Evolutionary conservation across 345 rosid genomes (phyloP).

Genomic region (Eucalyptus curtisii): DNA sequence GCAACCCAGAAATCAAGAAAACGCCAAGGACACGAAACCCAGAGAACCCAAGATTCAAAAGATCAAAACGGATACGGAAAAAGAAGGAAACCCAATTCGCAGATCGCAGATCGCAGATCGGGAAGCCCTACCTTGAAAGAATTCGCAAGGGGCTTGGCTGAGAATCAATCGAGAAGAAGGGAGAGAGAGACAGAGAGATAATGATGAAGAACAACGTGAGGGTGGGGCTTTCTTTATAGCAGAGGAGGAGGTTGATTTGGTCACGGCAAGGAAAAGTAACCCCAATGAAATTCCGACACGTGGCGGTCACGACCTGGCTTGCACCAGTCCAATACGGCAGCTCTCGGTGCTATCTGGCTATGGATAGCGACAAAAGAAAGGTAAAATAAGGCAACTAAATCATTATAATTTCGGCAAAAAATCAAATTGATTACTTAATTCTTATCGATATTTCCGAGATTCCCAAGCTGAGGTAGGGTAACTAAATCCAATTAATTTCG

Average conservation of each 20-base stretch:
- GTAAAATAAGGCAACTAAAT: background rate
- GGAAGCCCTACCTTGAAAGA: background rate
- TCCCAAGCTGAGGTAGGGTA: background rate
- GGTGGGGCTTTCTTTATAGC: background rate
- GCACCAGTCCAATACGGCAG: background rate
- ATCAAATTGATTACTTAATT: no score
- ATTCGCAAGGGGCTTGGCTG: background rate
- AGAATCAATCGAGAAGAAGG: background rate
- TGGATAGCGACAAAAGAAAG: background rate
- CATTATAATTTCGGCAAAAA: background rate
- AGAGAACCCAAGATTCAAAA: background rate
- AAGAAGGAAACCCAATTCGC: background rate
- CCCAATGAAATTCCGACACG: background rate
- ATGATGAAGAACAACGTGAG: background rate
- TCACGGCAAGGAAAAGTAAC: background rate
- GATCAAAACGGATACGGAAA: background rate
- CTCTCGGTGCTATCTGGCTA: background rate
- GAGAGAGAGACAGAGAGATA: background rate
- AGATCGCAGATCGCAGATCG: background rate
- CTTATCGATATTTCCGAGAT: background rate
- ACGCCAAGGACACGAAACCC: background rate
- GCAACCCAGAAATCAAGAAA: background rate
- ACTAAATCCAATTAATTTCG: background rate
- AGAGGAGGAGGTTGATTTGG: background rate
- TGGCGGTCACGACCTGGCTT: background rate